Base-by-base conservation (phyloP, 2,329 filamentous ascomycete genomes). In the Neofusicoccum umdonicola region DNA sequence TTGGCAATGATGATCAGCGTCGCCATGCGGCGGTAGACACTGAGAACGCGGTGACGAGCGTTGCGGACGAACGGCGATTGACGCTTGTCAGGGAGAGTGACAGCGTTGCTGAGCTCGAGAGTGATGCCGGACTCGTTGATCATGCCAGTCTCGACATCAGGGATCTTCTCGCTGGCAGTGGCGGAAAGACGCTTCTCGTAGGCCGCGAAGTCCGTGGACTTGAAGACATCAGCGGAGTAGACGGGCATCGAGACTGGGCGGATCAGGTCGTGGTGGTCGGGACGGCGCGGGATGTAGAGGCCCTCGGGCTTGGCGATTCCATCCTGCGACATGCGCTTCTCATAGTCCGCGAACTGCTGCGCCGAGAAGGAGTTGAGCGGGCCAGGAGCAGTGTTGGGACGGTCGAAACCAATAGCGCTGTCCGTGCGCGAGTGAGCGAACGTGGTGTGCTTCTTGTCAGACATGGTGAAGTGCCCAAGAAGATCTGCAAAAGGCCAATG, bases 11-110 rank as follows among this genome's bases (percentile, higher is more conserved):
- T 75, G 47, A 80, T 70, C 19, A 80, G 61, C 4, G 76, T 73
- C 67, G 82, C 82, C 39, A 83, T 73, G 34, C 78, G 75, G 34
- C 77, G 74, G 68, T 81, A 82, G 13, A 71, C 72, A 0, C 68
- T 71, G 48, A 72, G 68, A 62, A 71, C 12, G 42, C 41, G 50
- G 50, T 65, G 63, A 17, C 63, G 54, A 13, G 27, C 5, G 11
- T 60, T 54, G 35, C 72, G 68, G 34, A 72, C 2, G n/a, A 70
- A 7, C 31, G 65, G 56, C 2, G 50, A 13, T 4, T 68, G 61
- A 44, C 63, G 64, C 65, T 68, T 71, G 19, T 58, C 52, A 6
- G 62, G 62, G 5, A 64, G 34, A n/a, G 35, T 31, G 17, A 56
- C 2, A 15, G 48, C 41, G n/a, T 45, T 42, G 37, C 37, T 42